Evolutionary conservation across 2,329 filamentous ascomycete species (phyloP).

Genomic region (Phialophora verrucosa): DNA sequence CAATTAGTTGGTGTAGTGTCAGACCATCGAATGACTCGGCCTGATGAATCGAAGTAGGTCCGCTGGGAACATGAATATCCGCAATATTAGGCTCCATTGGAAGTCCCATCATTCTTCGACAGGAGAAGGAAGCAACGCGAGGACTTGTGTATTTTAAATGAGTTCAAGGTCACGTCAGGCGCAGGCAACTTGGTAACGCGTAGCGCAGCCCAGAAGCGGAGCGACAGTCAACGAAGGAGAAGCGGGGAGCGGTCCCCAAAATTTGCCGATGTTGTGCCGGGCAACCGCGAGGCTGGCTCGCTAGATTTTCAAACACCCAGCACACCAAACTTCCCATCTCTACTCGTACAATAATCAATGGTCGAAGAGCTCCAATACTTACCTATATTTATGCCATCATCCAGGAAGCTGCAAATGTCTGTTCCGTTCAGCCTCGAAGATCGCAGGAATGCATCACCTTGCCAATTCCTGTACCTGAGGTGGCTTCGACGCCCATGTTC

Average conservation of each 20-base stretch:
- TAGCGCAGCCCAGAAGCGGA: slow-evolving; percentile 5
- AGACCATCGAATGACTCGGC: slow-evolving; percentile 66
- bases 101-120: slow-evolving; percentile 51
- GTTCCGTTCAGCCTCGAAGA: not conserved
- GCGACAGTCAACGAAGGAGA: not conserved
- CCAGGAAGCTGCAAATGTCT: not conserved
- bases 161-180: not conserved
- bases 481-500: slow-evolving; percentile 33
- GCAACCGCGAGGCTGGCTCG: not conserved
- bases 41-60: slow-evolving; percentile 68
- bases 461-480: not conserved
- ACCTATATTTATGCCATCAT: not conserved
- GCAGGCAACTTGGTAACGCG: slow-evolving; percentile 18
- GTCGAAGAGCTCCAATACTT: not conserved
- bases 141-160: not conserved
- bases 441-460: not conserved
- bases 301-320: not conserved
- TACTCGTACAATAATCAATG: not conserved
- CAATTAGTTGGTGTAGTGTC: slow-evolving; percentile 78
- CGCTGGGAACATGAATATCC: slow-evolving; percentile 74
- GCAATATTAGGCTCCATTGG: slow-evolving; percentile 61
- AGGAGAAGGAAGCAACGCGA: not conserved
- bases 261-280: slow-evolving; percentile 9
- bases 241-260: not conserved
- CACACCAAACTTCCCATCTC: not conserved